Evolutionary conservation across 768 basidiomycete genomes (phyloP), one percentile per base, ranked within the genome.

Genomic region (Termitomyces titanicus): DNA sequence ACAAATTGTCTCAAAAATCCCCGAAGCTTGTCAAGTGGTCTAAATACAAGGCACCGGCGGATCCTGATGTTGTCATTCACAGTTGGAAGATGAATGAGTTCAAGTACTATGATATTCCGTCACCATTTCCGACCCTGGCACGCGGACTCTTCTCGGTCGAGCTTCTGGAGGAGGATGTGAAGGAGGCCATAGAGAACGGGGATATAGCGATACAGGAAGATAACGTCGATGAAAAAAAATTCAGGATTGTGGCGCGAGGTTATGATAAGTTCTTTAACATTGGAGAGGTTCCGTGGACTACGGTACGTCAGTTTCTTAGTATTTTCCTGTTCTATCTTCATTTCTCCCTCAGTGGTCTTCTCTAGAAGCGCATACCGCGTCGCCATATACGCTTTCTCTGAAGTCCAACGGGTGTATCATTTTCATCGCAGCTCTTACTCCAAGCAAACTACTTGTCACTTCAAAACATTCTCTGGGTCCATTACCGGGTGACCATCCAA

Each of bases 241-340:
- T 77, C 55, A 74, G 85, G 53, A 94, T 99, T 54, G 85, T 97
- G 1, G 88, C 82, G 0, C 76, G 97, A 44, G 97, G 96, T 0
- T 98, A 99, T 67, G 97, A 98, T 76, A 99, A 99, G 74, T 98
- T 99, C 72, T 98, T 98, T 78, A 98, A 97, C 66, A 92, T 97
- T 29, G 92, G 87, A 3, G 97, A 99, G 69, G 93, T 98, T 5
- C 91, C 88, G 2, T 98, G 95, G 94, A 95, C 89, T 0, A 85
- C 85, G 54, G 96, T 96, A 66, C 62, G 90, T 33, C 35, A 11
- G 22, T 17, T 15, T 12, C 11, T 24, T 11, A 9, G 31, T 52
- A 7, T 17, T 10, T 7, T 24, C 24, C 18, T 12, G 24, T 17
- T 20, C 20, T 43, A 75, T 38, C 11, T 9, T 7, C 9, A 37